Percentiles rank a stretch among this genome's conserved stretches.
Evolutionary conservation across 495 filamentous ascomycete species (phyloP).

Genomic region (Neurospora sp.): DNA sequence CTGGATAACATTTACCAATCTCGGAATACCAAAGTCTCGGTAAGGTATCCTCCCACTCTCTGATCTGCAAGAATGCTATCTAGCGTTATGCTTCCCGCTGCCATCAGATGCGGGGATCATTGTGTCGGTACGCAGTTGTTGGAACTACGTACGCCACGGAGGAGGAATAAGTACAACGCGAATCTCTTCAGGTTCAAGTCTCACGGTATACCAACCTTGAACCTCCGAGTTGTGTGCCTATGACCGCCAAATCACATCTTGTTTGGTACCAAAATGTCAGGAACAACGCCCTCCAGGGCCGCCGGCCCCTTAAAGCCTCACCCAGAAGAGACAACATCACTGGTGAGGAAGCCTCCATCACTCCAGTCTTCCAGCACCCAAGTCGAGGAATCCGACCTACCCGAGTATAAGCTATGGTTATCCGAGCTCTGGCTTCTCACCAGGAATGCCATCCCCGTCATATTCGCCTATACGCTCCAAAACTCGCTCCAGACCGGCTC

Average conservation of each 20-base stretch:
- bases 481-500: constrained; percentile 82
- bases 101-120: not conserved
- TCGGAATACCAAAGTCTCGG: not conserved
- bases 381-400: not conserved
- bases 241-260: not conserved
- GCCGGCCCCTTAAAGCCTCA: constrained; percentile 2
- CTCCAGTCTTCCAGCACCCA: constrained; percentile 1
- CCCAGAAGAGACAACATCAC: constrained; percentile 34
- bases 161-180: not conserved
- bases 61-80: not conserved
- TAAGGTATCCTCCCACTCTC: not conserved
- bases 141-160: not conserved
- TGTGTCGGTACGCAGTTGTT: not conserved
- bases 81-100: not conserved
- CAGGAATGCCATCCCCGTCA: constrained; percentile 65
- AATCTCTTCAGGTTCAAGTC: not conserved
- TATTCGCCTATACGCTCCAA: constrained; percentile 81
- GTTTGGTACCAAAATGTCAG: not conserved
- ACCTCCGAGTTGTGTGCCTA: not conserved
- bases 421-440: constrained; percentile 61
- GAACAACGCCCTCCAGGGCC: not conserved
- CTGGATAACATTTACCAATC: not conserved
- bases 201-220: not conserved
- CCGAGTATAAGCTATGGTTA: constrained; percentile 24
- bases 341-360: constrained; percentile 35